Evolutionary conservation across 345 rosid genomes (phyloP), one percentile per base, ranked within the genome.

Genomic region (Camelina hispida): DNA sequence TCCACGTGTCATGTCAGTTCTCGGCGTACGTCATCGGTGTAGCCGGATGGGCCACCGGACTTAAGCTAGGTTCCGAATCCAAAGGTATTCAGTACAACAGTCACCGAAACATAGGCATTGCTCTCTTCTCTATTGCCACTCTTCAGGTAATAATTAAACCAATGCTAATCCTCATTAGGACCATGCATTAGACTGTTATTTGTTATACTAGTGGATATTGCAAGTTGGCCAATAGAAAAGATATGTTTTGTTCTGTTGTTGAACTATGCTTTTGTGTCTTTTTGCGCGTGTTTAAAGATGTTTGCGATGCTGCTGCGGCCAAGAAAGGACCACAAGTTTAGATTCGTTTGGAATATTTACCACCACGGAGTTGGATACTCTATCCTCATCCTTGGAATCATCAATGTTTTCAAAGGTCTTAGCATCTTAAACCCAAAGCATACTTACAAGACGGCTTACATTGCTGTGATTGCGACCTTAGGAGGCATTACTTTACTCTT

Each of bases 301-400:
- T 93, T 93, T 62, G 98, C 98, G 0, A 58, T 93, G 89, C 80
- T 91, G 66, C 70, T 91, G 62, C 79, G 98, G 68, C 98, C 98
- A 0, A 82, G 80, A 65, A 93, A 93, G 89, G 97, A 93, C 82
- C 93, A 91, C 90, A 93, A 93, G 73, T 87, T 52, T 42, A 63
- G 97, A 62, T 65, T 79, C 68, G 77, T 87, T 82, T 93, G 98
- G 98, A 91, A 91, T 63, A 71, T 93, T 63, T 93, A 93, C 70
- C 98, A 93, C 80, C 97, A 91, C 14, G 53, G 88, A 14, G 66
- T 89, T 13, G 98, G 98, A 43, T 88, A 88, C 64, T 43, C 85
- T 7, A 85, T 93, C 34, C 70, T 91, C 3, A 30, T 84, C 43
- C 89, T 93, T 1, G 93, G 93, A 62, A 76, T 93, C 66, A 5